These are phyloP conservation scores for Kazachstania sp. DNA, from an alignment of 1,139 yeast species.

Conservation along the genomic window DNA sequence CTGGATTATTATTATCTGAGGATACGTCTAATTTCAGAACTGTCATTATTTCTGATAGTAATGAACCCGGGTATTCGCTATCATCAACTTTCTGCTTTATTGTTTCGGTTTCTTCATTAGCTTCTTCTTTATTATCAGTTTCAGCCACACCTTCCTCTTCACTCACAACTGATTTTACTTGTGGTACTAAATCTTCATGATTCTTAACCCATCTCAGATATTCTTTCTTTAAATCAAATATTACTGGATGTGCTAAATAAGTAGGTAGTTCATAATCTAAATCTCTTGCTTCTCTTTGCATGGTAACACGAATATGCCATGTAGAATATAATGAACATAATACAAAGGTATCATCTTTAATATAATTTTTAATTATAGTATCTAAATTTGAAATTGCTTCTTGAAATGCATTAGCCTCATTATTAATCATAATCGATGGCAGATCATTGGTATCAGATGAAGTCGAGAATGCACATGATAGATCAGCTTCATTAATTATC, in stretches of 20 bases:
- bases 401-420: slow-evolving; percentile 38
- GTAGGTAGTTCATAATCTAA: slow-evolving; percentile 63
- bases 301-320: slow-evolving; percentile 65
- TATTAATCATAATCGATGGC: slow-evolving; percentile 5
- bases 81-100: background rate
- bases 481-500: slow-evolving; percentile 18
- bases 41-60: background rate
- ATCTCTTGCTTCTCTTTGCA: slow-evolving; percentile 76
- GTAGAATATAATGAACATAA: slow-evolving; percentile 58
- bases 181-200: slow-evolving; percentile 1
- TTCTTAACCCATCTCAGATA: slow-evolving; percentile 63
- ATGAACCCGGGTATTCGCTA: background rate
- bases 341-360: slow-evolving; percentile 46
- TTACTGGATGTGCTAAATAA: slow-evolving; percentile 65
- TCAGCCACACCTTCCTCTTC: background rate
- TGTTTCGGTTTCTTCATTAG: background rate
- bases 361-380: slow-evolving; percentile 26
- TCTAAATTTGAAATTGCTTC: slow-evolving; percentile 55
- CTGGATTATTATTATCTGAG: too few species aligned
- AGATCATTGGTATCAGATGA: slow-evolving; percentile 8
- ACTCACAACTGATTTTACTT: background rate
- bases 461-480: slow-evolving; percentile 7
- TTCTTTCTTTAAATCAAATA: slow-evolving; percentile 71
- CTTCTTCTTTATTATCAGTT: background rate
- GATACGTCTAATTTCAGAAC: background rate